These are phyloP conservation scores for Boechera retrofracta DNA, from an alignment of 345 rosid species.

Conservation along the genomic window DNA sequence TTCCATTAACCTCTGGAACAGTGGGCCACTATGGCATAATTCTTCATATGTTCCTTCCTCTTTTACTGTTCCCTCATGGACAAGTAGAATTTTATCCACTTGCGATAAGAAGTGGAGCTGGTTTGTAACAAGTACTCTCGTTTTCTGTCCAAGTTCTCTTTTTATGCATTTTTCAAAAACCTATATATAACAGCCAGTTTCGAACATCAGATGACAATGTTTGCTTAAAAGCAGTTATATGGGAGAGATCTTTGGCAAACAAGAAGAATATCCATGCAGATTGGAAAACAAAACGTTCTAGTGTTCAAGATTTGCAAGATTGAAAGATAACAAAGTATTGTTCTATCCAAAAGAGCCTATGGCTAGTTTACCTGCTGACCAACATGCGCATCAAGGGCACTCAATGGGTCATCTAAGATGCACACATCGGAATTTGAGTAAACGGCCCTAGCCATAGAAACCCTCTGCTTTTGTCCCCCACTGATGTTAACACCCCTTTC, in stretches of 20 bases:
- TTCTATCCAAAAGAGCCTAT: conserved; percentile 25
- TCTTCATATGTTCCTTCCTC: conserved; percentile 98
- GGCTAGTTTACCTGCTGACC: conserved; percentile 78
- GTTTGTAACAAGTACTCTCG: conserved; percentile 98
- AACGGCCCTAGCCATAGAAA: conserved; percentile 97
- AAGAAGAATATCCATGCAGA: conserved; percentile 20
- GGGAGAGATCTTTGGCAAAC: conserved; percentile 12
- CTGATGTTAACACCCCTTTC: conserved; percentile 99
- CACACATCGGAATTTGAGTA: conserved; percentile 91
- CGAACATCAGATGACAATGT: conserved; percentile 24
- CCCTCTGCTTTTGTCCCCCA: conserved; percentile 99
- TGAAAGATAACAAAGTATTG: not conserved
- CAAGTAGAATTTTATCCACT: conserved; percentile 90
- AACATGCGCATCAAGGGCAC: conserved; percentile 99
- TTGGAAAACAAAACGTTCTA: not conserved
- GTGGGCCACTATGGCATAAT: conserved; percentile 65
- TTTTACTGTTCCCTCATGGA: conserved; percentile 88
- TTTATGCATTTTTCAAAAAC: conserved; percentile 94
- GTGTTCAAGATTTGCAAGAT: not conserved
- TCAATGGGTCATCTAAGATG: conserved; percentile 95
- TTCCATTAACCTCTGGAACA: conserved; percentile 94
- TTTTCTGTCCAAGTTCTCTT: conserved; percentile 78
- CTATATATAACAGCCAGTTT: conserved; percentile 55
- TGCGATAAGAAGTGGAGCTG: conserved; percentile 97
- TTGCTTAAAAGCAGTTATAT: conserved; percentile 18